These are phyloP conservation scores for Draba incana DNA, from an alignment of 345 rosid species.

Conservation along the genomic window DNA sequence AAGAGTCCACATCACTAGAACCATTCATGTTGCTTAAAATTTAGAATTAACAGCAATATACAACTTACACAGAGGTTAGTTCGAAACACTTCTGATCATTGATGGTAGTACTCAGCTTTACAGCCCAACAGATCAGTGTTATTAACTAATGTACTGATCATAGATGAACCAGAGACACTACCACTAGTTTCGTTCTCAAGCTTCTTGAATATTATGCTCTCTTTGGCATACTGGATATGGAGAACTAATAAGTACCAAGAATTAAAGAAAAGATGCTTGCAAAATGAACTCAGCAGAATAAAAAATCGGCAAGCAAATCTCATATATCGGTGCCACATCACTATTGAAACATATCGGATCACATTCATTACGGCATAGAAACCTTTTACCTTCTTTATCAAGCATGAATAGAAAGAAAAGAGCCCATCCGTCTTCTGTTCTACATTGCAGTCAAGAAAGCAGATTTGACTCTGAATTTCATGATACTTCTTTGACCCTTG, in stretches of 20 bases:
- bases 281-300: constrained; percentile 21
- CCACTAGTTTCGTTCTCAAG: constrained; percentile 75
- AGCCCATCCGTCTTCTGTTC: constrained; percentile 90
- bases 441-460: constrained; percentile 80
- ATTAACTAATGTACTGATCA: constrained; percentile 59
- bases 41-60: constrained; percentile 21
- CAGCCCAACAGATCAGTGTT: constrained; percentile 89
- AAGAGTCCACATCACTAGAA: constrained; percentile 30
- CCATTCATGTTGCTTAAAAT: constrained; percentile 19
- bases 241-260: constrained; percentile 34
- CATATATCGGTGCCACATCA: constrained; percentile 1
- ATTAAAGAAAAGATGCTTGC: constrained; percentile 16
- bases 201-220: constrained; percentile 70
- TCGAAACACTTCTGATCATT: constrained; percentile 92
- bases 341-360: constrained; percentile 14
- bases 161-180: constrained; percentile 53
- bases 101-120: constrained; percentile 98
- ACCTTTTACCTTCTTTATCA: constrained; percentile 73
- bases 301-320: neutral
- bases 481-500: too few relatives aligned
- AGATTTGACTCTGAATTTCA: constrained; percentile 71
- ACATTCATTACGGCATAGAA: neutral
- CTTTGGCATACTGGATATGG: constrained; percentile 71
- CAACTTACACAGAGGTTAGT: constrained; percentile 78
- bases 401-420: constrained; percentile 89